phyloP scores from a whole-genome alignment of 345 rosid species.

The Balakata baccata region DNA sequence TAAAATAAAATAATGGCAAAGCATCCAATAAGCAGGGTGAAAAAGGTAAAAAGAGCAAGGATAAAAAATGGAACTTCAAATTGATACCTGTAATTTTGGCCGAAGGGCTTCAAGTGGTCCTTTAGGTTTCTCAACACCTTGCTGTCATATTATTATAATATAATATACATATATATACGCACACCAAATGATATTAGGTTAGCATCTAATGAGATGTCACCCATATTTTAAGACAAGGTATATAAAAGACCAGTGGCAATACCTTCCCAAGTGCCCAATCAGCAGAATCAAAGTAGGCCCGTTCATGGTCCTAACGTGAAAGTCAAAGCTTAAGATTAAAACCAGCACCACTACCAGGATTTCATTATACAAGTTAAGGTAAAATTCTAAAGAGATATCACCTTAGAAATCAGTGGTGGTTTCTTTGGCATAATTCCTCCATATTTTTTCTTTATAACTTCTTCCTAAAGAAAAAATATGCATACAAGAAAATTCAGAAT shows the following conservation, averaged over 20 bases:
- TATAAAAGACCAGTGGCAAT: slow-evolving; percentile 1
- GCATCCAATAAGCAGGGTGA: background rate
- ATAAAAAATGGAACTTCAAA: background rate
- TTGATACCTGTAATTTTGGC: slow-evolving; percentile 88
- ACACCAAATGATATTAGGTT: slow-evolving; percentile 13
- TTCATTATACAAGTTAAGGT: background rate
- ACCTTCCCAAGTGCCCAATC: slow-evolving; percentile 99
- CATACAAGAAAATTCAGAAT: background rate
- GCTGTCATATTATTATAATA: slow-evolving; percentile 45
- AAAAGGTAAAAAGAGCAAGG: background rate
- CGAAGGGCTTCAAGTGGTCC: slow-evolving; percentile 99
- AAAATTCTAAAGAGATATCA: slow-evolving; percentile 19
- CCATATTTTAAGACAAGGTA: slow-evolving; percentile 12
- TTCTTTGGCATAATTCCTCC: slow-evolving; percentile 97
- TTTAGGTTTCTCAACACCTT: slow-evolving; percentile 95
- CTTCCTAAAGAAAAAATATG: slow-evolving; percentile 43
- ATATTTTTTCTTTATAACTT: slow-evolving; percentile 70
- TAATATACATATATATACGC: background rate
- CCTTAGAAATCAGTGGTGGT: slow-evolving; percentile 99
- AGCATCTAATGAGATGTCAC: slow-evolving; percentile 13
- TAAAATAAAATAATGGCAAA: background rate
- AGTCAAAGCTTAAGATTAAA: slow-evolving; percentile 16
- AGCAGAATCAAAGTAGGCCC: slow-evolving; percentile 98
- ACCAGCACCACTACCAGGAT: slow-evolving; percentile 1
- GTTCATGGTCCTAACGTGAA: slow-evolving; percentile 76